These are phyloP conservation scores for Adiantum capillusveneris DNA, from an alignment of 75 land plant species.

Conservation along the genomic window DNA sequence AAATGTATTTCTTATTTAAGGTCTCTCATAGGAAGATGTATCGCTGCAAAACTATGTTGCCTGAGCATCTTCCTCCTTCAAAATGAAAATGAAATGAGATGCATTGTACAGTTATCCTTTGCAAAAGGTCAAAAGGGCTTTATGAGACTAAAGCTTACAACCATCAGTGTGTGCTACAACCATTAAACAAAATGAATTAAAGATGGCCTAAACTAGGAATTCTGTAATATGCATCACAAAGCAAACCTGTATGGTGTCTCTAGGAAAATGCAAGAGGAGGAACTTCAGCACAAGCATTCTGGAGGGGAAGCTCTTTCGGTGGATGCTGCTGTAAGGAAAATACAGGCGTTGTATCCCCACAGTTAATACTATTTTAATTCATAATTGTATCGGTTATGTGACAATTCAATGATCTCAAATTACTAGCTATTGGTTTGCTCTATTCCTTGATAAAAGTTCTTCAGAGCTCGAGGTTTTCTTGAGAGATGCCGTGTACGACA, in stretches of 20 bases:
- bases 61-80: too few relatives aligned
- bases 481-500: slow-evolving; percentile 23
- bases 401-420: neutral
- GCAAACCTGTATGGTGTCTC: too few relatives aligned
- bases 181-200: slow-evolving; percentile 1
- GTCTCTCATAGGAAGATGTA: too few relatives aligned
- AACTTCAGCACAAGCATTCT: slow-evolving; percentile 22
- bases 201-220: too few relatives aligned
- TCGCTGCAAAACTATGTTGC: too few relatives aligned
- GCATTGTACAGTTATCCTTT: too few relatives aligned
- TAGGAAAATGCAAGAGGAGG: slow-evolving; percentile 25
- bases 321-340: slow-evolving; percentile 18
- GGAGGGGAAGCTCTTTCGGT: slow-evolving; percentile 22
- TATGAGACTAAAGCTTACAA: too few relatives aligned
- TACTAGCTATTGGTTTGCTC: neutral
- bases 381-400: neutral
- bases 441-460: neutral
- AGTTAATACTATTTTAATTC: neutral
- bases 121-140: too few relatives aligned
- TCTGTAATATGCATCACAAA: slow-evolving; percentile 1
- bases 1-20: too few relatives aligned
- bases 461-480: slow-evolving; percentile 29
- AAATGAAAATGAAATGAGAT: too few relatives aligned
- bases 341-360: slow-evolving; percentile 26
- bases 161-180: too few relatives aligned